Evolutionary conservation across 1,284 basidiomycete genomes (phyloP).

Genomic region (Chalciporus sp.): DNA sequence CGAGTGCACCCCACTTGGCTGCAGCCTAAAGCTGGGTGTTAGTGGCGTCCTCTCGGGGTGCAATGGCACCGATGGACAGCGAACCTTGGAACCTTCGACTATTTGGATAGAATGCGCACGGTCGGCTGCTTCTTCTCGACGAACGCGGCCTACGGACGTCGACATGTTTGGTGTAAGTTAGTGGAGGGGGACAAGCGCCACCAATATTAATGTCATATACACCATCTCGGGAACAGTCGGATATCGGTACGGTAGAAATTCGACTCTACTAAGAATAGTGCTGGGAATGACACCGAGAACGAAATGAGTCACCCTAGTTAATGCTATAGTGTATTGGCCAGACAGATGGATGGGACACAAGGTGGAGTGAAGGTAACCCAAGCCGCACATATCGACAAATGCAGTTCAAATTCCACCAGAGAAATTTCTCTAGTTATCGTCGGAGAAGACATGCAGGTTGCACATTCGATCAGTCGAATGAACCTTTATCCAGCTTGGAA

Average conservation of each 20-base stretch:
- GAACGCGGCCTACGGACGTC: constrained; percentile 38
- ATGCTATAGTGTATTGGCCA: no score
- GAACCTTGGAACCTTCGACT: constrained; percentile 51
- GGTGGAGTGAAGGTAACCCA: neutral
- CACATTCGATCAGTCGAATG: neutral
- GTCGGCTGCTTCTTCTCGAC: constrained; percentile 53
- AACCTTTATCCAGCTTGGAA: constrained; percentile 6
- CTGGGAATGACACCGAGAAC: no score
- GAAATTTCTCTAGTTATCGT: neutral
- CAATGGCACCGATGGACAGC: constrained; percentile 11
- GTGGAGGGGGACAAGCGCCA: neutral
- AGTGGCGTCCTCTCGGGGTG: neutral
- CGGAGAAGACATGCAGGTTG: neutral
- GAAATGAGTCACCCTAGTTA: no score
- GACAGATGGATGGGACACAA: neutral
- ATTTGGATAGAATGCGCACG: constrained; percentile 57
- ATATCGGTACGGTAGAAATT: no score
- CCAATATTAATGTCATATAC: no score
- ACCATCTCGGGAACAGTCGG: no score
- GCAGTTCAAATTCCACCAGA: neutral
- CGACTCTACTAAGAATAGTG: no score
- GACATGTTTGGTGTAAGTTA: constrained; percentile 37
- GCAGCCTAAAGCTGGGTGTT: constrained; percentile 52
- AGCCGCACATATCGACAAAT: no score
- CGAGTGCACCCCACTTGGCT: constrained; percentile 52